Conservation (phyloP, 768 basidiomycete species). For the Wakefieldia striispora region DNA sequence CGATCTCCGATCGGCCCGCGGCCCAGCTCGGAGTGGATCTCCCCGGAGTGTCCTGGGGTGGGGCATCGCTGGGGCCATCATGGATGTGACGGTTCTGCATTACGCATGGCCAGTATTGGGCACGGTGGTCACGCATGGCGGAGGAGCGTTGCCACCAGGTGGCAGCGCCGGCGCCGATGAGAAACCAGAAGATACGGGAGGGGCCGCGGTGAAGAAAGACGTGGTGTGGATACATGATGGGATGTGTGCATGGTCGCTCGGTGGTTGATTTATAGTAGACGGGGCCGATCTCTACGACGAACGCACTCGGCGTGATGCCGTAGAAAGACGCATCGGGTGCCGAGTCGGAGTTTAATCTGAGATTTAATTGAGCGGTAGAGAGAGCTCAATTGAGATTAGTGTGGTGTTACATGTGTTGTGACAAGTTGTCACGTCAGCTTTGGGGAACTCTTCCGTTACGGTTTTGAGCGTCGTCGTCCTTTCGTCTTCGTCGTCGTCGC, state of each 20-base stretch:
- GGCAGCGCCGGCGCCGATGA: slow-evolving; percentile 50
- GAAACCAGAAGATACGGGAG: slow-evolving; percentile 70
- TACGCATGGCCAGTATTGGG: slow-evolving; percentile 30
- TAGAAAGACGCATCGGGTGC: slow-evolving; percentile 9
- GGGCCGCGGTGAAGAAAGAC: slow-evolving; percentile 36
- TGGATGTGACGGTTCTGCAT: slow-evolving; percentile 22
- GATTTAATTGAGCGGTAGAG: neutral
- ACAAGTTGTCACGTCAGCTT: slow-evolving; percentile 22
- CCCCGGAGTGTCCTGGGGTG: slow-evolving; percentile 9
- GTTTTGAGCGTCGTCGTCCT: too few relatives aligned
- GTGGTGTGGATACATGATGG: slow-evolving; percentile 24
- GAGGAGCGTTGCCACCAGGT: slow-evolving; percentile 39
- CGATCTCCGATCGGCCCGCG: slow-evolving; percentile 13
- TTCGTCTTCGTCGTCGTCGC: slow-evolving; percentile 7
- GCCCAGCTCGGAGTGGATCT: neutral
- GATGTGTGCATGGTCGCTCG: neutral
- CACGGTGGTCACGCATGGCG: slow-evolving; percentile 42
- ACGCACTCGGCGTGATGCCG: slow-evolving; percentile 25
- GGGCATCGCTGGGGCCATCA: neutral
- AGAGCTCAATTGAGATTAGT: slow-evolving; percentile 13
- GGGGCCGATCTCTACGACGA: slow-evolving; percentile 15
- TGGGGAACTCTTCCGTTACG: neutral
- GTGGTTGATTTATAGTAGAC: slow-evolving; percentile 13
- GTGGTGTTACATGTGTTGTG: slow-evolving; percentile 14
- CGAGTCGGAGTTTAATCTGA: slow-evolving; percentile 14